Evolutionary conservation across 179 eudicot genomes (phyloP), one percentile per base, ranked within the genome.

Genomic region (Heliamphora pulchella): DNA sequence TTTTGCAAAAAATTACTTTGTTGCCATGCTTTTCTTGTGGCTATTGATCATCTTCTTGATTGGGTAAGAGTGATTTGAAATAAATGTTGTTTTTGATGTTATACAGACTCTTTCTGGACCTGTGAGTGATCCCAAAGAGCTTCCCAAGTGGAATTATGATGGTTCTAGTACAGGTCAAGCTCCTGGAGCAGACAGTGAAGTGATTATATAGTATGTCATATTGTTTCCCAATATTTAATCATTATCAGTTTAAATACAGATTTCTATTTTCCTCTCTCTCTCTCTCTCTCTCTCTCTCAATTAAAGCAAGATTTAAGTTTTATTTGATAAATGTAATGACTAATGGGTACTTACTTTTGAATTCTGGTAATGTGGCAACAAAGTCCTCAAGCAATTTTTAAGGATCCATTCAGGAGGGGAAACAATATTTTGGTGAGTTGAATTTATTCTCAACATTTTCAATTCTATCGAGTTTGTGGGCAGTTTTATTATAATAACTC

Each of bases 321-420:
- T 50, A 20, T 44, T 51, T 51, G 13, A 22, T 8, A 20, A 50
- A 7, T 74, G 5, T 58, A 58, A 57, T 3, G 4, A 20, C 15
- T 69, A 14, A 11, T 48, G 7, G 44, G 10, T 1, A 1, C 41
- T 46, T 44, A 7, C 43, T 73, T 61, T 62, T 46, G 58, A 10
- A 3, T 43, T 22, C 9, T 59, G 66, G 18, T 62, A 50, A 80
- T 51, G 47, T 64, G 13, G 5, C 54, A 0, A 53, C 80, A 86
- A 89, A 95, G 98, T 80, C 99, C 99, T 66, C 98, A 96, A 85
- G 99, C 99, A 70, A 90, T 96, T 81, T 96, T 93, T 83, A 92
- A 63, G 87, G 99, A 96, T 80, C 99, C 99, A 86, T 95, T 95
- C 91, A 89, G 98, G 82, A 91, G 95, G 88, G 98, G 98, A 17